Evolutionary conservation across 306 rosid species (phyloP).

Genomic region (Chamaecrista fasciculata): DNA sequence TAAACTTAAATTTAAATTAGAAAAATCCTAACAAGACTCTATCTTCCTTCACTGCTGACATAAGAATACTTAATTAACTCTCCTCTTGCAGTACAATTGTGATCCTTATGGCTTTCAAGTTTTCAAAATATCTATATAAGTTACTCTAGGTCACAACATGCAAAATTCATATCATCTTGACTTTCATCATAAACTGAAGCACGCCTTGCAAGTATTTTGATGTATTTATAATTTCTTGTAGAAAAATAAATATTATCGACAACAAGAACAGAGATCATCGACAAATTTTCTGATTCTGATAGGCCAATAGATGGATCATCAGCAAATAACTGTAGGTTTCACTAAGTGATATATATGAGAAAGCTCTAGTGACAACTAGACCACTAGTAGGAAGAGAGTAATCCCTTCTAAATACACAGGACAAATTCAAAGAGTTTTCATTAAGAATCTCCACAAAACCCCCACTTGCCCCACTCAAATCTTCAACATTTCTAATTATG

Average conservation of each 20-base stretch:
- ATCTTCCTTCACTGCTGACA: too few species aligned
- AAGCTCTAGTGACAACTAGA: background rate
- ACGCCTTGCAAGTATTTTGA: background rate
- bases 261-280: background rate
- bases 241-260: too few species aligned
- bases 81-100: background rate
- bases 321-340: background rate
- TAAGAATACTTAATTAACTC: too few species aligned
- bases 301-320: background rate
- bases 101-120: background rate
- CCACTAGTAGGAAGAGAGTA: background rate
- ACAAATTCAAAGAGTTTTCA: background rate
- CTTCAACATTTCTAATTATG: background rate
- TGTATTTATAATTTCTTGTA: background rate
- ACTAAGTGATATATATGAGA: background rate
- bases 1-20: too few species aligned
- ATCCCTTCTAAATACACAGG: background rate
- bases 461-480: too few species aligned
- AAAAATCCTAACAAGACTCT: too few species aligned
- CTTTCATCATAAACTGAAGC: background rate
- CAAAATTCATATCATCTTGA: background rate
- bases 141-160: background rate
- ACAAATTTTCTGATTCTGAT: background rate
- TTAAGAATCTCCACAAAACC: too few species aligned
- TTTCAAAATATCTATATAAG: background rate